These are phyloP conservation scores for Talaromyces amestolkiae DNA, from an alignment of 2,329 filamentous ascomycete species.

Conservation along the genomic window DNA sequence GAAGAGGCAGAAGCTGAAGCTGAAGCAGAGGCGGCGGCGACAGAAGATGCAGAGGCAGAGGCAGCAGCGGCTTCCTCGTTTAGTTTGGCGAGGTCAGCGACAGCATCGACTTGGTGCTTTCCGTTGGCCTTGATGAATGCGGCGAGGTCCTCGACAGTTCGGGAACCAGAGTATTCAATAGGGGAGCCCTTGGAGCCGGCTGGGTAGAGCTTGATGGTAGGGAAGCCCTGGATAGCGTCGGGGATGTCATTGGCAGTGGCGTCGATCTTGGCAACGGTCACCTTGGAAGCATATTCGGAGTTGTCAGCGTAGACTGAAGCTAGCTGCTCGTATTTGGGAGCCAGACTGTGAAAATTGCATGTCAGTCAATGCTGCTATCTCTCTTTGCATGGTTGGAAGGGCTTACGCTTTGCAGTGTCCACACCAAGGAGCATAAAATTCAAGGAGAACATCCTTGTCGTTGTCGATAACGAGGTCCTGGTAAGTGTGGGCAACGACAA, in stretches of 20 bases:
- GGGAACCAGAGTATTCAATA: slow-evolving; percentile 80
- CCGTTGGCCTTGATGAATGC: slow-evolving; percentile 94
- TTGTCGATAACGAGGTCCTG: slow-evolving; percentile 87
- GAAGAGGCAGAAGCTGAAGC: slow-evolving; percentile 23
- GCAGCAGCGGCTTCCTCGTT: slow-evolving; percentile 39
- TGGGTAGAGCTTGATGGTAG: slow-evolving; percentile 96
- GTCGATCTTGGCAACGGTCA: slow-evolving; percentile 83
- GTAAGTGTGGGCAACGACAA: slow-evolving; percentile 93
- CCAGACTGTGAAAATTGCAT: slow-evolving; percentile 45
- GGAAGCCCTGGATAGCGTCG: slow-evolving; percentile 95
- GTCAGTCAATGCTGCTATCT: neutral
- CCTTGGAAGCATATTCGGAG: slow-evolving; percentile 54
- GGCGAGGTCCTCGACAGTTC: slow-evolving; percentile 86
- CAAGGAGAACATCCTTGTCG: slow-evolving; percentile 92
- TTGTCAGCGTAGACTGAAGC: slow-evolving; percentile 55
- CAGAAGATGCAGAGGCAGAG: slow-evolving; percentile 22
- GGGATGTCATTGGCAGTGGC: slow-evolving; percentile 95
- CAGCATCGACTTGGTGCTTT: slow-evolving; percentile 75
- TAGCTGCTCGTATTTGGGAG: slow-evolving; percentile 67
- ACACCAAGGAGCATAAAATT: slow-evolving; percentile 93
- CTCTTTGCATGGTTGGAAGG: neutral
- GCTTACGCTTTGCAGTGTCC: slow-evolving; percentile 66
- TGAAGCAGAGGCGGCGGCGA: slow-evolving; percentile 22
- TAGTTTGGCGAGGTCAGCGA: slow-evolving; percentile 57
- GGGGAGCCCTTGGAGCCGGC: slow-evolving; percentile 83